These are phyloP conservation scores for Aspergillus udagawae DNA, from an alignment of 2,329 filamentous ascomycete genomes.

Conservation along the genomic window DNA sequence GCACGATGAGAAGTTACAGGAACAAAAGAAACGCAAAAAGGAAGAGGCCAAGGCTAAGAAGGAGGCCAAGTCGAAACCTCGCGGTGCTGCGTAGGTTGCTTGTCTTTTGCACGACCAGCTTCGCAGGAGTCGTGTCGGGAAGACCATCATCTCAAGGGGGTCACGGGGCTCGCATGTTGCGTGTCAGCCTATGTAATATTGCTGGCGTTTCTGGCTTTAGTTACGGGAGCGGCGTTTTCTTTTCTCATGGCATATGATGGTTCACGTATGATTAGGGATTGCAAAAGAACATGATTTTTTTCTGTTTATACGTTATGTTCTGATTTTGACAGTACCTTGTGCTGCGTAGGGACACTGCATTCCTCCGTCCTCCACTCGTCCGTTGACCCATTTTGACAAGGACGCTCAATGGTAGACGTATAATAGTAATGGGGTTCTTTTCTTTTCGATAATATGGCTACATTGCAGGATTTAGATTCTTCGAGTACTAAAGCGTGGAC, in stretches of 20 bases:
- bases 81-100: slow-evolving; percentile 50
- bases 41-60: slow-evolving; percentile 94
- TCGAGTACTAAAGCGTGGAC: neutral
- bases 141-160: too few relatives aligned
- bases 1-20: slow-evolving; percentile 83
- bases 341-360: neutral
- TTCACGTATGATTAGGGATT: neutral
- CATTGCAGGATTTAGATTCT: neutral
- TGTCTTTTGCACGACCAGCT: neutral
- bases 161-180: neutral
- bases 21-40: slow-evolving; percentile 94
- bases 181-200: neutral
- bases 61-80: slow-evolving; percentile 80
- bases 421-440: neutral
- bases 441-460: neutral
- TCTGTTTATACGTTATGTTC: neutral
- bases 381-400: neutral
- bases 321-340: too few relatives aligned
- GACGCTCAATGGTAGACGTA: neutral
- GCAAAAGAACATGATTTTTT: neutral
- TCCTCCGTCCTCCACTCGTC: neutral
- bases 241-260: neutral
- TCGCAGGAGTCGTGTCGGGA: neutral
- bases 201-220: neutral
- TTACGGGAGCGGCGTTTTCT: neutral